Conservation (phyloP, 2,329 filamentous ascomycete genomes). For the Colletotrichum gloeosporioides region DNA sequence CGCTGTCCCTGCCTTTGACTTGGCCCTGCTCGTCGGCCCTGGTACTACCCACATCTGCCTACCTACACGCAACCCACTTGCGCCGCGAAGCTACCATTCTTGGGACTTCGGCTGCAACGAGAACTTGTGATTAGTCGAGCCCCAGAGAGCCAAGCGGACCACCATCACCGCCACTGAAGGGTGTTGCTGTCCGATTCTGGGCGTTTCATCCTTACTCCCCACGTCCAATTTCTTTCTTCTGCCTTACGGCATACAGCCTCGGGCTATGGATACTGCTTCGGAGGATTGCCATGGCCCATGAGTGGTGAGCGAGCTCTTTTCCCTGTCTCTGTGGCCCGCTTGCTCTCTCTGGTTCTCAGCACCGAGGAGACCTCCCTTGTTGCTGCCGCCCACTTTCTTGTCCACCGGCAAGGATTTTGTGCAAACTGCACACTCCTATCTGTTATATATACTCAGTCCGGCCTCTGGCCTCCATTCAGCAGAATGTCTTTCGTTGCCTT, state of each 20-base stretch:
- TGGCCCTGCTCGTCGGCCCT: not conserved
- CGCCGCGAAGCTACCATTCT: not conserved
- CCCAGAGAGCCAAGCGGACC: not conserved
- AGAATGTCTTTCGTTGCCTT: not conserved
- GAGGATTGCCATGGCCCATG: not conserved
- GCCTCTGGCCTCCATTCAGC: not conserved
- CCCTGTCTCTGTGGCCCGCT: not conserved
- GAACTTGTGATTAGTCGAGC: not conserved
- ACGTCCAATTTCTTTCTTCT: not conserved
- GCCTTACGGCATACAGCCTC: not conserved
- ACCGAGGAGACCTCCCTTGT: not conserved
- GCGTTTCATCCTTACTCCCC: slow-evolving; percentile 15
- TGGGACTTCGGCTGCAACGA: not conserved
- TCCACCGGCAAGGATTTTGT: not conserved
- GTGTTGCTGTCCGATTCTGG: slow-evolving; percentile 7
- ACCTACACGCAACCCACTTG: not conserved
- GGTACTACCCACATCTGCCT: not conserved
- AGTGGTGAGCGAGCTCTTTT: not conserved
- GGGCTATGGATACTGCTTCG: not conserved
- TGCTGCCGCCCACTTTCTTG: not conserved
- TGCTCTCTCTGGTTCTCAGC: not conserved
- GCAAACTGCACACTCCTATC: not conserved
- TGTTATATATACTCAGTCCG: not conserved
- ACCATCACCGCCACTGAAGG: not conserved
- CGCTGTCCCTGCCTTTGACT: not conserved